These are phyloP conservation scores for Nasturtium officinale DNA, from an alignment of 345 rosid species.

Conservation along the genomic window DNA sequence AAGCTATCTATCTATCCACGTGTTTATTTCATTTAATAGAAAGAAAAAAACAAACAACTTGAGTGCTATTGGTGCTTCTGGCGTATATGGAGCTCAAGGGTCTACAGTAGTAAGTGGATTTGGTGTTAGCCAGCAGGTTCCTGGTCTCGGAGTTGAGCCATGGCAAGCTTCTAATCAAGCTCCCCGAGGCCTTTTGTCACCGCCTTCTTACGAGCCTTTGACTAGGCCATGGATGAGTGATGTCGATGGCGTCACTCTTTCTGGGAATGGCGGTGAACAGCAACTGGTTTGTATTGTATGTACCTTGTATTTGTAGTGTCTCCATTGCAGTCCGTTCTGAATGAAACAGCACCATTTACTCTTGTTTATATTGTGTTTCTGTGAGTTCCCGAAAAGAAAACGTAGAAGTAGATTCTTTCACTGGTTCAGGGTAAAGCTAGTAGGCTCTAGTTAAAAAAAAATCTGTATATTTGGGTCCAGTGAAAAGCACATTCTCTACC, in stretches of 20 bases:
- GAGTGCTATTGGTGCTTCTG: conserved; percentile 31
- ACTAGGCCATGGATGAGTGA: no score
- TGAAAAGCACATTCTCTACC: neutral
- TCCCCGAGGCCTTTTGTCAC: no score
- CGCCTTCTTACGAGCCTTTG: no score
- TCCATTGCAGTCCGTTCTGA: neutral
- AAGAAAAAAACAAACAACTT: no score
- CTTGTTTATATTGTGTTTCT: neutral
- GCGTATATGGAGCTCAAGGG: conserved; percentile 44
- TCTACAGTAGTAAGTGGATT: neutral
- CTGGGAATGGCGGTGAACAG: neutral
- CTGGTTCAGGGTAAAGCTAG: neutral
- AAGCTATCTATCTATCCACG: neutral
- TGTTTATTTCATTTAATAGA: neutral
- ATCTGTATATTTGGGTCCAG: neutral
- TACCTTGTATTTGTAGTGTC: neutral
- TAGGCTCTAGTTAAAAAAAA: neutral
- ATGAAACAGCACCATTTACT: neutral
- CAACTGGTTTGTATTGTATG: neutral
- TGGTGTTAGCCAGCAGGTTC: neutral
- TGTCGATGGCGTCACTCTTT: no score
- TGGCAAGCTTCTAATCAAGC: neutral
- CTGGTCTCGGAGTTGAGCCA: neutral
- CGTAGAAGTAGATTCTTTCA: neutral
- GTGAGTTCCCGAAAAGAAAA: neutral